These are phyloP conservation scores for Aspergillus sergii DNA, from an alignment of 2,329 filamentous ascomycete genomes.

Conservation along the genomic window DNA sequence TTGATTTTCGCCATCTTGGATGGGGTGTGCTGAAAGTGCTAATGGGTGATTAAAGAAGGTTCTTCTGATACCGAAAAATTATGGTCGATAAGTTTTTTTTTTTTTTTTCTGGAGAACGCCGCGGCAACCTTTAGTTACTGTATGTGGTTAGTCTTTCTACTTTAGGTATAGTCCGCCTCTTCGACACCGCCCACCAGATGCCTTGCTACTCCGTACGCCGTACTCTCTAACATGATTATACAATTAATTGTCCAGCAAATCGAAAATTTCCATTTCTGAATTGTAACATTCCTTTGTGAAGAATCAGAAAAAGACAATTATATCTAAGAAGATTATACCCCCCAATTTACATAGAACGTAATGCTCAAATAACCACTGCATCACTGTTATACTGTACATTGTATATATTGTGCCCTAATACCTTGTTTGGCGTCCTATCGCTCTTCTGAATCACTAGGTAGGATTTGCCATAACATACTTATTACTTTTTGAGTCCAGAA, in stretches of 20 bases:
- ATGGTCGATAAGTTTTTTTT: slow-evolving; percentile 42
- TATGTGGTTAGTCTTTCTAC: background rate
- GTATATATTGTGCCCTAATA: background rate
- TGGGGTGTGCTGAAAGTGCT: slow-evolving; percentile 18
- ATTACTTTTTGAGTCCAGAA: no score
- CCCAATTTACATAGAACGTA: no score
- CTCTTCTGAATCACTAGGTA: background rate
- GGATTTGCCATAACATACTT: background rate
- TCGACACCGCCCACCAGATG: background rate
- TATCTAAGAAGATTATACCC: no score
- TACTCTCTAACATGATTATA: no score
- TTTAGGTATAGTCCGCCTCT: background rate
- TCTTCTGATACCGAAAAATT: slow-evolving; percentile 40
- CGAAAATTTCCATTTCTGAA: no score
- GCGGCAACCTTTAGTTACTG: background rate
- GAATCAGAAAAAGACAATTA: no score
- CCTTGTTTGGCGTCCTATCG: background rate
- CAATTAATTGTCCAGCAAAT: no score
- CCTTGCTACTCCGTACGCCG: no score
- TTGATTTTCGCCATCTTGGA: slow-evolving; percentile 74
- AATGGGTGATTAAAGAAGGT: slow-evolving; percentile 19
- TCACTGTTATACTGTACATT: no score
- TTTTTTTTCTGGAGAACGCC: slow-evolving; percentile 14
- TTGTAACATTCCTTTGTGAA: no score
- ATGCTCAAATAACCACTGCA: no score